These are phyloP conservation scores for Xanthoceras sorbifolium DNA, from an alignment of 345 rosid species.

Conservation along the genomic window DNA sequence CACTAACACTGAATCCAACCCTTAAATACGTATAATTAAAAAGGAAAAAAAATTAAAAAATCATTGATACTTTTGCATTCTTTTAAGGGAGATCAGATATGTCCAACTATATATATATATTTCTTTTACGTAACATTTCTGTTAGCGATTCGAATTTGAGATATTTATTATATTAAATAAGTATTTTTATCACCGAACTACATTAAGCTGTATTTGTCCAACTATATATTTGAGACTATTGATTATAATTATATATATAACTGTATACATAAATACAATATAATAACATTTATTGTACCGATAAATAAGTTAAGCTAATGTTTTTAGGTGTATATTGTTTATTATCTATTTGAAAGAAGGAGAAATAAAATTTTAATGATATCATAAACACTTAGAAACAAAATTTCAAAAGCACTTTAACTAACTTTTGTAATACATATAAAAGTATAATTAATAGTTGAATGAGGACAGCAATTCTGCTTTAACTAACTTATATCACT, in stretches of 20 bases:
- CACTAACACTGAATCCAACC: too few relatives aligned
- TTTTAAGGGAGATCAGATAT: too few relatives aligned
- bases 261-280: background rate
- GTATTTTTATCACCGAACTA: too few relatives aligned
- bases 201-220: too few relatives aligned
- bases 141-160: too few relatives aligned
- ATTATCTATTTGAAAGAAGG: background rate
- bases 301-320: background rate
- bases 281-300: background rate
- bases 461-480: constrained; percentile 23
- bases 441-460: background rate
- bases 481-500: constrained; percentile 71
- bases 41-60: too few relatives aligned
- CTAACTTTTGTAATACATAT: background rate
- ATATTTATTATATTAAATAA: too few relatives aligned
- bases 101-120: too few relatives aligned
- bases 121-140: too few relatives aligned
- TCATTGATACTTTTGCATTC: too few relatives aligned
- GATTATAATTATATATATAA: background rate
- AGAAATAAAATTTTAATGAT: background rate
- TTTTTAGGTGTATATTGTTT: background rate
- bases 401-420: background rate
- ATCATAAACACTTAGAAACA: background rate
- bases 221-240: too few relatives aligned
- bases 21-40: too few relatives aligned